A percentile compares a stretch with the other conserved stretches of the same genome.
Conservation (phyloP, 257 asterid genomes). For the Solanum etuberosum region DNA sequence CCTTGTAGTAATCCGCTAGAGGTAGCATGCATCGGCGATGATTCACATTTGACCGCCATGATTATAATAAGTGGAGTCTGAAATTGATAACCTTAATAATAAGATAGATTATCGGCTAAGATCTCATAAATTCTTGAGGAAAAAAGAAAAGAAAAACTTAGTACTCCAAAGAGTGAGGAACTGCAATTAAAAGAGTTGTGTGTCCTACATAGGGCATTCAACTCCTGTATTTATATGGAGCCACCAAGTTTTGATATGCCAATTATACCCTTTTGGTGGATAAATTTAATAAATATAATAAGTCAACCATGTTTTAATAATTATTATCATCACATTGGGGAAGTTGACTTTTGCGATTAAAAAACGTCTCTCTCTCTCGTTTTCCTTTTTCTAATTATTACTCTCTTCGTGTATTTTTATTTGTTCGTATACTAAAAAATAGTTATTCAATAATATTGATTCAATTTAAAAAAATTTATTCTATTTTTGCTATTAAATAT, state of each 20-base stretch:
- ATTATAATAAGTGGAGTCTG: fast-evolving
- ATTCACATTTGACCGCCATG: neutral
- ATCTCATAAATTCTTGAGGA: neutral
- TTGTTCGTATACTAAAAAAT: neutral
- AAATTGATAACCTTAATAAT: neutral
- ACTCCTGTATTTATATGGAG: neutral
- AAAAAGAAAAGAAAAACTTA: neutral
- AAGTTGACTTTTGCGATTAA: neutral
- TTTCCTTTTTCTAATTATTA: neutral
- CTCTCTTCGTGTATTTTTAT: no score
- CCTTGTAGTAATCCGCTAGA: neutral
- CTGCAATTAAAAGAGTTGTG: neutral
- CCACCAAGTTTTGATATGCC: neutral
- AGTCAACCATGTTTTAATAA: neutral
- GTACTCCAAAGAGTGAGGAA: neutral
- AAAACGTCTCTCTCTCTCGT: neutral
- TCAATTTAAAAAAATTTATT: no score
- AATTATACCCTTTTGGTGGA: neutral
- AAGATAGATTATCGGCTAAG: neutral
- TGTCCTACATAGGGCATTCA: neutral
- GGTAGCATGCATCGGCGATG: neutral
- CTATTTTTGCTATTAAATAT: no score
- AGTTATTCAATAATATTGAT: fast-evolving
- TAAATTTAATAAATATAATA: neutral
- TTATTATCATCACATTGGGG: neutral